Conservation (phyloP, 345 rosid species). For the Murraya paniculata region DNA sequence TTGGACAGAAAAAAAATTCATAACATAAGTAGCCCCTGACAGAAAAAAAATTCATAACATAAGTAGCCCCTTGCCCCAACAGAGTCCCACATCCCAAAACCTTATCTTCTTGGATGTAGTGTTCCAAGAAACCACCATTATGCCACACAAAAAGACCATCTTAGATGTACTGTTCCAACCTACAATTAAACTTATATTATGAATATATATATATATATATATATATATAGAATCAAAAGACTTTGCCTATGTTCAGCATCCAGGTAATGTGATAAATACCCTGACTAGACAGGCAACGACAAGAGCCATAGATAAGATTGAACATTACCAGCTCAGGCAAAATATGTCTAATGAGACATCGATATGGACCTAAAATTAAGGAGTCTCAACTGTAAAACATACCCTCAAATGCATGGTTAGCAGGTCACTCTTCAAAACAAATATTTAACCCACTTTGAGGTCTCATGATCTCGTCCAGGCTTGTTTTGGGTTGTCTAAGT, state of each 20-base stretch:
- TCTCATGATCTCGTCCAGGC: not conserved
- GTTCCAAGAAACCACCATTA: not conserved
- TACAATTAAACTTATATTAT: not conserved
- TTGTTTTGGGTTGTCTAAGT: not conserved
- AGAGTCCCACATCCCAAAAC: not conserved
- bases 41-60: not conserved
- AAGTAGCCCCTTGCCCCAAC: not conserved
- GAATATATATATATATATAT: not conserved
- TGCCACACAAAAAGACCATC: not conserved
- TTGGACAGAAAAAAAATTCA: not conserved
- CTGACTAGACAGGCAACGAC: not conserved
- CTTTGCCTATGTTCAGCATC: not conserved
- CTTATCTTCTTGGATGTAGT: not conserved
- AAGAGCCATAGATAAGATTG: not conserved
- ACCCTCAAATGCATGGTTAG: not conserved
- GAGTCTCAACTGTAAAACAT: not conserved
- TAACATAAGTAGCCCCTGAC: too few species aligned
- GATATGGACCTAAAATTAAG: not conserved
- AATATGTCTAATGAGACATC: not conserved
- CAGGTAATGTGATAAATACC: not conserved
- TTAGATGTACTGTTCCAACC: not conserved
- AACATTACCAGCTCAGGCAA: conserved; percentile 1
- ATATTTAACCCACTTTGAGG: not conserved
- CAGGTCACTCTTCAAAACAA: not conserved
- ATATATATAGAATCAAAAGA: not conserved